A percentile compares a stretch with the other conserved stretches of the same genome.
These are phyloP conservation scores for Acanthamoeba castellanii DNA, from an alignment of 208 protist genomes.

Conservation along the genomic window DNA sequence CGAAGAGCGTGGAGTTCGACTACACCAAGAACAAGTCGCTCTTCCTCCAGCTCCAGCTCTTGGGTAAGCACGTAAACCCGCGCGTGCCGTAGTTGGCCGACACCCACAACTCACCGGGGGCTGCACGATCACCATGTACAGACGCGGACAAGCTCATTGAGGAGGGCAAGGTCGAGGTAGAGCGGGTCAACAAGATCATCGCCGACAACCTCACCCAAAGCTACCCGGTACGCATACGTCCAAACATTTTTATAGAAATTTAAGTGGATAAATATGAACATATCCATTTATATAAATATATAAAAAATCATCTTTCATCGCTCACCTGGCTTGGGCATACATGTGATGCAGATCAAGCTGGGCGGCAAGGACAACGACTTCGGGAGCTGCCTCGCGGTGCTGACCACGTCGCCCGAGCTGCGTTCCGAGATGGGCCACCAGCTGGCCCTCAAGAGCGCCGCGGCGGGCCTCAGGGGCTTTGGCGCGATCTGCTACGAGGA, in stretches of 20 bases:
- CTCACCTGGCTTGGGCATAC: too few species aligned
- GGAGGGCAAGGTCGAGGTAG: conserved; percentile 28
- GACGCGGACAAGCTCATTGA: conserved; percentile 59
- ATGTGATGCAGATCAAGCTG: background rate
- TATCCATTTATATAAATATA: too few species aligned
- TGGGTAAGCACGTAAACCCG: background rate
- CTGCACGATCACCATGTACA: background rate
- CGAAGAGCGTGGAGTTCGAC: conserved; percentile 14
- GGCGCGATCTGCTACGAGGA: conserved; percentile 48
- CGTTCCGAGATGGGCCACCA: conserved; percentile 57
- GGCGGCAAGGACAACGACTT: conserved; percentile 42
- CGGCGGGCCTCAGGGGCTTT: conserved; percentile 20
- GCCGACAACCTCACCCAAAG: background rate
- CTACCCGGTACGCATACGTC: background rate
- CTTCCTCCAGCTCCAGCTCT: conserved; percentile 34
- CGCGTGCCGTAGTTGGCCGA: background rate
- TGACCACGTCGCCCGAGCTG: conserved; percentile 26
- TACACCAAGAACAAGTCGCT: conserved; percentile 54
- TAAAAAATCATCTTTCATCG: too few species aligned
- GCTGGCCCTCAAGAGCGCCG: conserved; percentile 31
- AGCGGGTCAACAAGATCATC: conserved; percentile 41
- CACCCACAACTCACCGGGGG: too few species aligned
- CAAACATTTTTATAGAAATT: background rate
- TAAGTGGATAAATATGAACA: too few species aligned
- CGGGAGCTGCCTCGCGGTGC: conserved; percentile 13